phyloP scores from a whole-genome alignment of 1,139 yeast genomes.

The Kurtzmaniella quercitrusa region DNA sequence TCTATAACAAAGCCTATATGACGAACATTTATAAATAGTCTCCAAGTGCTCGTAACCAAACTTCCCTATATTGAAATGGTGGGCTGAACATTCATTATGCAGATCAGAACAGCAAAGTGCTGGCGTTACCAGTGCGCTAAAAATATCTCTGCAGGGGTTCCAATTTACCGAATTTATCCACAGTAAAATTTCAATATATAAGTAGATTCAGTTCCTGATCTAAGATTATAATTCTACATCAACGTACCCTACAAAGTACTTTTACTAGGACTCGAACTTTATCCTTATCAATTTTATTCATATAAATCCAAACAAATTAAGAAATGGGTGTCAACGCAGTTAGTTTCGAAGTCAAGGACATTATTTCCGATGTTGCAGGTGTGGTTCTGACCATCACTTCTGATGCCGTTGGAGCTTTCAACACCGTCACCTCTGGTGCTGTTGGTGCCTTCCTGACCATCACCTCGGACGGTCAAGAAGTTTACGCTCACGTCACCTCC shows the following conservation, averaged over 20 bases:
- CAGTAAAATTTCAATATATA: not conserved
- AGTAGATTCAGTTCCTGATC: not conserved
- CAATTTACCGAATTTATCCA: not conserved
- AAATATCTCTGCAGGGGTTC: not conserved
- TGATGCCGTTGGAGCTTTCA: conserved; percentile 9
- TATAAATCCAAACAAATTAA: not conserved
- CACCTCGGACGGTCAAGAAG: conserved; percentile 11
- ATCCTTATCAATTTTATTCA: not conserved
- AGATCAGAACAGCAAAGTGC: not conserved
- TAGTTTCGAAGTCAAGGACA: conserved; percentile 15
- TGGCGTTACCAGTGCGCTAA: not conserved
- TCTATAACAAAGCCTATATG: not conserved
- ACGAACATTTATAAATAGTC: not conserved
- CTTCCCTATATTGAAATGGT: not conserved
- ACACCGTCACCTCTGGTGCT: conserved; percentile 14
- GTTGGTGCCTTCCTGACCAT: conserved; percentile 11
- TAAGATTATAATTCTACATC: too few relatives aligned
- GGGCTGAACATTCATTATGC: not conserved
- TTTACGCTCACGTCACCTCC: conserved; percentile 8
- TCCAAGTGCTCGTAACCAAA: not conserved
- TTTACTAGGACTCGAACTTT: too few relatives aligned
- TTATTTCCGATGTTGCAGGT: conserved; percentile 11
- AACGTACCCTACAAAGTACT: too few relatives aligned
- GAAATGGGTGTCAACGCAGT: conserved; percentile 21
- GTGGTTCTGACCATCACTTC: conserved; percentile 8